Base-by-base conservation (phyloP, 371 early-diverging fungal species). In the Mortierella sp. region DNA sequence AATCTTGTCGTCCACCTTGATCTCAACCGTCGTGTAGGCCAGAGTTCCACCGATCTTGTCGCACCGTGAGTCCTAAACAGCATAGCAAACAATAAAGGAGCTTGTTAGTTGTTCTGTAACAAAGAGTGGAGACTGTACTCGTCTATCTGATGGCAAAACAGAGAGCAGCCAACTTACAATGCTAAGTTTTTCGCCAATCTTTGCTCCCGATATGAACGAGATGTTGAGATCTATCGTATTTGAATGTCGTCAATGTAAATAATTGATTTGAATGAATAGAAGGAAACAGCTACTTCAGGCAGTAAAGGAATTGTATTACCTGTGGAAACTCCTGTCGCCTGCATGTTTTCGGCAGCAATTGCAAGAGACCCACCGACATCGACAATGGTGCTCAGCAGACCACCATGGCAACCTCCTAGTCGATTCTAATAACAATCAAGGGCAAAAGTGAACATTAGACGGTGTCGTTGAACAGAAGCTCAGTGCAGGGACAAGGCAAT, bases 361-460 rank as follows among this genome's bases (percentile, higher is more conserved):
- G 93, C 93, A 46, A 93, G 79, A 0, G 93, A 93, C 3, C 93
- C 93, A 37, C 91, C 92, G 48, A 92, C 69, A 78, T 93, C 93
- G 0, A 93, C 91, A 69, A 90, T 89, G 0, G 93, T 91, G 24
- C 92, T 90, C 16, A 92, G 79, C 26, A 93, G 61, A 11, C 93
- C 93, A 61, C 93, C 93, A 82, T 93, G 93, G 8, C 91, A 89
- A n/a, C 90, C 88, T 24, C 88, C 82, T 2, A 91, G 82, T 14
- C 92, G 90, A 81, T 93, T 93, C 93, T 93, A 74, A 0, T 16
- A 34, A n/a, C 51, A 34, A 28, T 3, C 44, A 43, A 14, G 28
- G 37, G 6, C 43, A 40, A 26, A 40, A 11, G 44, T 24, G 24
- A 72, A 71, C 64, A 28, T 6, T 51, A 8, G 24, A 31, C 8